phyloP scores from a whole-genome alignment of 495 filamentous ascomycete genomes.

The Hapsidospora chrysogenum region DNA sequence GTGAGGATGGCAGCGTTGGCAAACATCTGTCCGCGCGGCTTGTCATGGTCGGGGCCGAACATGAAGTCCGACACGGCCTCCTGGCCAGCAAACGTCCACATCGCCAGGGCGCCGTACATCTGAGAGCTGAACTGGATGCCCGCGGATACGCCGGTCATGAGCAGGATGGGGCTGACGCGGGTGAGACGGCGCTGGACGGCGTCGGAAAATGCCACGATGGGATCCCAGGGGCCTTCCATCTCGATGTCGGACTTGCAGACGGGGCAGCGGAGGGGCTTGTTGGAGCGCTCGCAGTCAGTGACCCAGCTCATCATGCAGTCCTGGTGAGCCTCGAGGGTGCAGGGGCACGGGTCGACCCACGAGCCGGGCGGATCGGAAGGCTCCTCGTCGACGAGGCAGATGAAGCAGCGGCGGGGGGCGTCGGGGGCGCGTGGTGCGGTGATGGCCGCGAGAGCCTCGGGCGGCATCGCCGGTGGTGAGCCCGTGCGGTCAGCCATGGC shows the following conservation, averaged over 20 bases:
- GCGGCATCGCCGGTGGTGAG: too few species aligned
- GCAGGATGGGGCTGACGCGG: slow-evolving; percentile 38
- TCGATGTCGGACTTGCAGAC: slow-evolving; percentile 73
- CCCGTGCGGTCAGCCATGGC: neutral
- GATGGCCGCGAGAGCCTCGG: neutral
- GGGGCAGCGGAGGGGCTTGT: slow-evolving; percentile 58
- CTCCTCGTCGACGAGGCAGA: slow-evolving; percentile 75
- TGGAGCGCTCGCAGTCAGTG: slow-evolving; percentile 54
- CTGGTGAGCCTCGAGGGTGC: slow-evolving; percentile 79
- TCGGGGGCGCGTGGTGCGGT: neutral
- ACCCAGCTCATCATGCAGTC: slow-evolving; percentile 83
- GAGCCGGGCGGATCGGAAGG: slow-evolving; percentile 43
- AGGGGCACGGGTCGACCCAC: slow-evolving; percentile 80
- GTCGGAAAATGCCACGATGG: slow-evolving; percentile 42
- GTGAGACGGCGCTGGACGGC: slow-evolving; percentile 35
- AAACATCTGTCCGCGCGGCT: neutral
- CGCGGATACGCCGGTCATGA: slow-evolving; percentile 35
- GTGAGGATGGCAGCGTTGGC: slow-evolving; percentile 11
- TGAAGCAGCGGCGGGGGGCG: slow-evolving; percentile 62
- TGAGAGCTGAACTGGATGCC: slow-evolving; percentile 29
- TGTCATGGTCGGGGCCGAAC: neutral
- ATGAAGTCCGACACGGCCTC: slow-evolving; percentile 9
- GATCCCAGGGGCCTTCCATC: slow-evolving; percentile 53
- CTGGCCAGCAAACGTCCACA: slow-evolving; percentile 19
- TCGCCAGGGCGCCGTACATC: slow-evolving; percentile 18